phyloP scores from a whole-genome alignment of 257 asterid genomes.

The Rauvolfia tetraphylla region DNA sequence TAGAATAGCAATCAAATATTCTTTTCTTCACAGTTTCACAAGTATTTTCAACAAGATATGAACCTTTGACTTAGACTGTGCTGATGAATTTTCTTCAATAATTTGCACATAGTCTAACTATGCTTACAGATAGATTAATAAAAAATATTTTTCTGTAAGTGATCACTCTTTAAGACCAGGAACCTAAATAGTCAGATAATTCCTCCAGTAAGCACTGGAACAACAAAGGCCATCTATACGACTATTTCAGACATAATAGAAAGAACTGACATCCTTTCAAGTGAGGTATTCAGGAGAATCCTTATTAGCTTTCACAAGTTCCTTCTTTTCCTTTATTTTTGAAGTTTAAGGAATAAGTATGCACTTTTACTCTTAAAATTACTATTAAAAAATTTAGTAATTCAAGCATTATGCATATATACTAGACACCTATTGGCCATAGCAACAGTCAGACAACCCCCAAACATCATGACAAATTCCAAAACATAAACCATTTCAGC shows the following conservation, averaged over 20 bases:
- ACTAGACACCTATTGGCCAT: not conserved
- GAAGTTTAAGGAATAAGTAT: too few species aligned
- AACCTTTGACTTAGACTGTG: not conserved
- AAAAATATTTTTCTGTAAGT: not conserved
- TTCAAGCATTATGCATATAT: not conserved
- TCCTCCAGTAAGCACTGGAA: not conserved
- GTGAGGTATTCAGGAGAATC: too few species aligned
- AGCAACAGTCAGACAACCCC: not conserved
- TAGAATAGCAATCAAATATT: not conserved
- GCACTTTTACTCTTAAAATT: not conserved
- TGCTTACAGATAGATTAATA: not conserved
- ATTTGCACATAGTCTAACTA: not conserved
- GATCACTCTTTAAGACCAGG: not conserved
- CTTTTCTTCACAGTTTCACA: not conserved
- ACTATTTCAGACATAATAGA: not conserved
- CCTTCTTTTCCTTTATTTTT: not conserved
- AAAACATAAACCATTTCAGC: not conserved
- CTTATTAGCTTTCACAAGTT: not conserved
- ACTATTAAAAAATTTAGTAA: too few species aligned
- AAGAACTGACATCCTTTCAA: not conserved
- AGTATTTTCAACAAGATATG: not conserved
- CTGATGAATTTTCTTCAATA: not conserved
- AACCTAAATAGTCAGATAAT: not conserved
- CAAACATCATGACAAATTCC: not conserved
- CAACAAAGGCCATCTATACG: not conserved